A percentile compares a stretch with the other conserved stretches of the same genome.
phyloP scores from a whole-genome alignment of 2,329 filamentous ascomycete species.

The Bipolaris zeicola region DNA sequence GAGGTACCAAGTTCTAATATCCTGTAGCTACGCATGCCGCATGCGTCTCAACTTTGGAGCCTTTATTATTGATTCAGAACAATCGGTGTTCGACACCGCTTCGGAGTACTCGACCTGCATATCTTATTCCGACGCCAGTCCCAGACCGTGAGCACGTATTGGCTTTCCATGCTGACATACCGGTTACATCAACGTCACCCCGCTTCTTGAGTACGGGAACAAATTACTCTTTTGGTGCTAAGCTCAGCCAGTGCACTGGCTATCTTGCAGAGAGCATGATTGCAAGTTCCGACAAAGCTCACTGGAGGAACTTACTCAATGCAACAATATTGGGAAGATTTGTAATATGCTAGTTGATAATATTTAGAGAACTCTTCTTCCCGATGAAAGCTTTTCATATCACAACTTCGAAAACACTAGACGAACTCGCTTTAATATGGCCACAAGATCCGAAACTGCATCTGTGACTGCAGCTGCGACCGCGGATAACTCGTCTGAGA shows the following conservation, averaged over 20 bases:
- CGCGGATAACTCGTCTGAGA: constrained; percentile 2
- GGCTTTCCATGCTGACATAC: constrained; percentile 2
- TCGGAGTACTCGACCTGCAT: not conserved
- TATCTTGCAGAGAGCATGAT: not conserved
- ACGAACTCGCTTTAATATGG: not conserved
- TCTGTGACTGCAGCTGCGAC: not conserved
- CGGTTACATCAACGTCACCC: not conserved
- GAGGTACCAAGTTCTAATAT: not conserved
- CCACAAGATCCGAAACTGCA: constrained; percentile 1
- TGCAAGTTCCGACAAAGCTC: not conserved
- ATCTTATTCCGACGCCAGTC: constrained; percentile 2
- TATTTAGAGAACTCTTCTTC: not conserved
- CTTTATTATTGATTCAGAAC: not conserved
- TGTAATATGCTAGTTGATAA: not conserved
- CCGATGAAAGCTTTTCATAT: not conserved
- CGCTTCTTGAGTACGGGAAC: constrained; percentile 2
- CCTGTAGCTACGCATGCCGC: not conserved
- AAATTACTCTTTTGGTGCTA: not conserved
- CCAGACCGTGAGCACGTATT: not conserved
- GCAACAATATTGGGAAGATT: not conserved
- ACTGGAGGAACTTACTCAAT: not conserved
- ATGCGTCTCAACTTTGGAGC: not conserved
- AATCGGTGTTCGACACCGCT: not conserved
- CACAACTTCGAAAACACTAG: not conserved
- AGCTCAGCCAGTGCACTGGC: not conserved